Evolutionary conservation across 495 filamentous ascomycete genomes (phyloP), one percentile per base, ranked within the genome.

Genomic region (Hypomontagnella submonticulosa): DNA sequence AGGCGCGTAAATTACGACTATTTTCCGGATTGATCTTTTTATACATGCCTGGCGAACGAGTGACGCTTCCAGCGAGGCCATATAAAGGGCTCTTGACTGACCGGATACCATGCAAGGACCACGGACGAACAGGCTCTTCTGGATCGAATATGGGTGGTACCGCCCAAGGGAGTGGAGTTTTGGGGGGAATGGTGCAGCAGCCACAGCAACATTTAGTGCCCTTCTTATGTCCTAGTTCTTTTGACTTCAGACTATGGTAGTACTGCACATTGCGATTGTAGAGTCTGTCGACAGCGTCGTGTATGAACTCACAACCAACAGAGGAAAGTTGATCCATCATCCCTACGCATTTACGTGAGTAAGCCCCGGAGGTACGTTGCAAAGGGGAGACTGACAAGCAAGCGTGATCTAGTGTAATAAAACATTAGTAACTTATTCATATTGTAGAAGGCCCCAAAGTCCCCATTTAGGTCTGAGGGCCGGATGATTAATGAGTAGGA

Each of bases 271-370:
- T 83, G 13, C 80, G 71, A 3, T 77, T 68, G 61, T 79, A 80
- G 6, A 86, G 76, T 18, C 77, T 72, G n/a, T 84, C 79, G 15
- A 89, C 76, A 4, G 81, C 75, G 27, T 83, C 80, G 23, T 82
- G 72, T 42, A 79, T 73, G 57, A 88, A 83, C 42, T 85, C 75
- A 58, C 88, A 84, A 4, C 87, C 83, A 12, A 89, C 84, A 4
- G 83, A 85, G 10, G 81, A 77, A 5, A 89, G 78, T 62, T 90
- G 87, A 55, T 86, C 82, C 81, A 90, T 87, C 88, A 90, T 90
- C 79, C 79, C 75, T 77, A 52, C 40, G 13, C 4, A 43, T n/a
- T n/a, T 4, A 13, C 43, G 34, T 59, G 38, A 55, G 18, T 4
- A 43, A 33, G 19, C 5, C 10, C 37, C 23, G 42, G 15, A 41